phyloP scores from a whole-genome alignment of 2,329 filamentous ascomycete species.

The Penicillium thymicola region DNA sequence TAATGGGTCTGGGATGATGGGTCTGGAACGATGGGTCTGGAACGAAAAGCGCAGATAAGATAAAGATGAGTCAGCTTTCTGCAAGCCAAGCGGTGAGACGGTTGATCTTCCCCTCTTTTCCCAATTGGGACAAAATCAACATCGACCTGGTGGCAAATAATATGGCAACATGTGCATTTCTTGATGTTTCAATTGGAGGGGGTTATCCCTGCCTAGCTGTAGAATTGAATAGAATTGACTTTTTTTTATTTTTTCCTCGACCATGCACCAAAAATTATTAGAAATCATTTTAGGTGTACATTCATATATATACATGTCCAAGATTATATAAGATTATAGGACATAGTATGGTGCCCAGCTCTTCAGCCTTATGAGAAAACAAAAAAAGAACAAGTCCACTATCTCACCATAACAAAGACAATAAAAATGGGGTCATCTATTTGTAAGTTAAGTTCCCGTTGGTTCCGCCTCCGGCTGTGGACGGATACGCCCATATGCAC shows the following conservation, averaged over 20 bases:
- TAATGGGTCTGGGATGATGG: not conserved
- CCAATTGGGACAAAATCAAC: not conserved
- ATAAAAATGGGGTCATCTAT: constrained; percentile 21
- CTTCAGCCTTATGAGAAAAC: not conserved
- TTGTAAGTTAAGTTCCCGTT: constrained; percentile 23
- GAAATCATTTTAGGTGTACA: not conserved
- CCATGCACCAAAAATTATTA: no score
- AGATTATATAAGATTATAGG: no score
- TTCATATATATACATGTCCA: not conserved
- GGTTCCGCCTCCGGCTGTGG: constrained; percentile 22
- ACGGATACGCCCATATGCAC: constrained; percentile 20
- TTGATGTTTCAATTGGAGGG: constrained; percentile 1
- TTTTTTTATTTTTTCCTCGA: no score
- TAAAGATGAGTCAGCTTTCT: constrained; percentile 7
- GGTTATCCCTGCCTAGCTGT: not conserved
- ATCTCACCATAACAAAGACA: constrained; percentile 6
- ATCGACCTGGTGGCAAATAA: not conserved
- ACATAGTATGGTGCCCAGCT: not conserved
- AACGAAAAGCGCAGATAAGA: constrained; percentile 11
- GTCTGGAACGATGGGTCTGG: not conserved
- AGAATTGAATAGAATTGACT: not conserved
- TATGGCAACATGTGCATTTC: not conserved
- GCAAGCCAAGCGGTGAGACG: not conserved
- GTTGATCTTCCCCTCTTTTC: not conserved
- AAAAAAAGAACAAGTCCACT: not conserved